Evolutionary conservation across 495 filamentous ascomycete genomes (phyloP).

Genomic region (Hypoxylon cercidicola): DNA sequence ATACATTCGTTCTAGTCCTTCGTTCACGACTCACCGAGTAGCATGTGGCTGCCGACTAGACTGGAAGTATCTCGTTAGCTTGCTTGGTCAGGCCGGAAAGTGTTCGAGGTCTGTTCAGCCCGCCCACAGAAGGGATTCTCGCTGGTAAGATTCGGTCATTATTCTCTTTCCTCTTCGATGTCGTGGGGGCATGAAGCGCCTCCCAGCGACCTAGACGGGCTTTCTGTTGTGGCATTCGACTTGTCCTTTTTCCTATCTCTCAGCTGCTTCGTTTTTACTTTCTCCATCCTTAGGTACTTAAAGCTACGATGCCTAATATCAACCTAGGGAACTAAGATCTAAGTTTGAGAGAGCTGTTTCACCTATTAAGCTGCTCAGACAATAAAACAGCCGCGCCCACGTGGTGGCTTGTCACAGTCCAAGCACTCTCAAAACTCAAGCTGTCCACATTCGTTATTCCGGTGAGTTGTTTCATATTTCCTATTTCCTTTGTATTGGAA

Average conservation of each 20-base stretch:
- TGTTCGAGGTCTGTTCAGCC: neutral
- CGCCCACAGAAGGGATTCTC: slow-evolving; percentile 1
- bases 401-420: slow-evolving; percentile 10
- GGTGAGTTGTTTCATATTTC: slow-evolving; percentile 11
- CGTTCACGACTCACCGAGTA: slow-evolving; percentile 3
- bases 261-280: neutral
- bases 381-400: neutral
- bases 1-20: slow-evolving; percentile 22
- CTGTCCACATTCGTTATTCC: neutral
- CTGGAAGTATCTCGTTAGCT: neutral
- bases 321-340: neutral
- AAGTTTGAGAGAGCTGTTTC: neutral
- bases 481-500: neutral
- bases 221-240: neutral
- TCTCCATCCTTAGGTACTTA: neutral
- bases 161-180: neutral
- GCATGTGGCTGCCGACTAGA: slow-evolving; percentile 19
- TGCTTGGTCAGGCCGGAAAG: neutral
- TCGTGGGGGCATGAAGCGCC: no score
- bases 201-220: neutral
- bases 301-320: neutral
- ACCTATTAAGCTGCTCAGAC: neutral
- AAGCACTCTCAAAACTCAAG: neutral
- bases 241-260: neutral
- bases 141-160: neutral